Percentiles rank a stretch among this genome's conserved stretches.
These are phyloP conservation scores for Termitomyces sp. DNA, from an alignment of 1,284 basidiomycete genomes.

Conservation along the genomic window DNA sequence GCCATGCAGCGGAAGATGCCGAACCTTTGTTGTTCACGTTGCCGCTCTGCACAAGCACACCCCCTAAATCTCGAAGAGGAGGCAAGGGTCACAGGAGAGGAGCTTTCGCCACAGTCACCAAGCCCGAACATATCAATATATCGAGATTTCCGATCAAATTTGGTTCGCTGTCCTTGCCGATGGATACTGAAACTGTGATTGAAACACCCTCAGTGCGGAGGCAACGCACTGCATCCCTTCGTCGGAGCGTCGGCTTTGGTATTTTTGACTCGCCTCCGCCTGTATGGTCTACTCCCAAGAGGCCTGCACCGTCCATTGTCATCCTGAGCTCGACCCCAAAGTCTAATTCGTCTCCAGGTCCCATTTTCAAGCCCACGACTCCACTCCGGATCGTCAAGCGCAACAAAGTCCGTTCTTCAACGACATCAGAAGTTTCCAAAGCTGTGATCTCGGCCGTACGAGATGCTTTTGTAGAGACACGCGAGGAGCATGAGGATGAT, in stretches of 20 bases:
- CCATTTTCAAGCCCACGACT: constrained; percentile 4
- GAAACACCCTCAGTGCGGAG: constrained; percentile 4
- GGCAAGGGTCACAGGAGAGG: constrained; percentile 14
- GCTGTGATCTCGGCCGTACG: constrained; percentile 15
- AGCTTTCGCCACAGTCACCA: constrained; percentile 11
- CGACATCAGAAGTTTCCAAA: constrained; percentile 11
- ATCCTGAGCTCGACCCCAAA: neutral
- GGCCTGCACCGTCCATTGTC: neutral
- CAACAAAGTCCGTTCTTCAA: neutral
- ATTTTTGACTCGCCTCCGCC: constrained; percentile 11
- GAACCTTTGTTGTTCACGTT: neutral
- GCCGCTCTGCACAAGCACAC: constrained; percentile 13
- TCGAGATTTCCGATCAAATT: neutral
- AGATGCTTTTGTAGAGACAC: constrained; percentile 11
- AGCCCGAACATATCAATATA: constrained; percentile 2
- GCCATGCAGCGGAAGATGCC: neutral
- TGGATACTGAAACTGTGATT: constrained; percentile 1
- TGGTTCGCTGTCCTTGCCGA: constrained; percentile 2
- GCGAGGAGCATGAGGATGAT: constrained; percentile 8
- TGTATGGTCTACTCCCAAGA: constrained; percentile 1
- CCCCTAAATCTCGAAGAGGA: constrained; percentile 6
- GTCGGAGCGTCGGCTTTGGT: constrained; percentile 3
- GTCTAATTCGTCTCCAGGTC: neutral
- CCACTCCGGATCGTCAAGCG: constrained; percentile 15
- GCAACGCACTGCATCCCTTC: constrained; percentile 7